phyloP scores from a whole-genome alignment of 768 basidiomycete genomes.

The Butyriboletus loyo region DNA sequence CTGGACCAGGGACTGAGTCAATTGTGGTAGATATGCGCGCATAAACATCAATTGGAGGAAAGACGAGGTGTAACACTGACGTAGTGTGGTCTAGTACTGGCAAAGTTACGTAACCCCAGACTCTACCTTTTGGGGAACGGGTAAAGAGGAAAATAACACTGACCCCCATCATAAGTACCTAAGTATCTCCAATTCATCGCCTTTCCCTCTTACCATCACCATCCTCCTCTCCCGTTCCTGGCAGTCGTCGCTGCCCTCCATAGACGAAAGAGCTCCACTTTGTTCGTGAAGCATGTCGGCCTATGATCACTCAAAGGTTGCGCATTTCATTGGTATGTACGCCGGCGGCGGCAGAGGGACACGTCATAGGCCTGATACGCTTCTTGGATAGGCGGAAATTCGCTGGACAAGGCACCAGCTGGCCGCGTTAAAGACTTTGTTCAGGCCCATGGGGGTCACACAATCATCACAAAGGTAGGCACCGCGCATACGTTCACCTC shows the following conservation, averaged over 20 bases:
- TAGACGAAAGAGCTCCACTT: slow-evolving; percentile 7
- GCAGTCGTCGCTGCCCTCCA: slow-evolving; percentile 3
- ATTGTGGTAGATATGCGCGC: background rate
- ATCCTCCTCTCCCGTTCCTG: slow-evolving; percentile 6
- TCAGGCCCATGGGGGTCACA: slow-evolving; percentile 87
- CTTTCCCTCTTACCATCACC: slow-evolving; percentile 22
- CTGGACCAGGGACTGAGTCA: background rate
- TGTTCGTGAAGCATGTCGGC: slow-evolving; percentile 26
- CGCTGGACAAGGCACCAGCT: slow-evolving; percentile 77
- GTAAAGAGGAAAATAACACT: slow-evolving; percentile 18
- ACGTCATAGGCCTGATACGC: slow-evolving; percentile 11
- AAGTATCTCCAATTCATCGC: background rate
- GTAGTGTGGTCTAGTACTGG: background rate
- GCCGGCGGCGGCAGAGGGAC: background rate
- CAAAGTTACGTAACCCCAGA: slow-evolving; percentile 33
- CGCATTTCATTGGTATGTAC: slow-evolving; percentile 59
- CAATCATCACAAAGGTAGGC: slow-evolving; percentile 94
- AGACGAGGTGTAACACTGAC: background rate
- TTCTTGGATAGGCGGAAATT: slow-evolving; percentile 77
- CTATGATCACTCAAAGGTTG: slow-evolving; percentile 57
- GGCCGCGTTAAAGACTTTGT: slow-evolving; percentile 90
- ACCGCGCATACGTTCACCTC: slow-evolving; percentile 14
- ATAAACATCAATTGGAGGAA: background rate
- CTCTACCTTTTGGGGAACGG: slow-evolving; percentile 30
- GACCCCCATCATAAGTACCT: slow-evolving; percentile 15